These are phyloP conservation scores for Maudiozyma saulgeensis DNA, from an alignment of 805 yeast genomes.

Conservation along the genomic window DNA sequence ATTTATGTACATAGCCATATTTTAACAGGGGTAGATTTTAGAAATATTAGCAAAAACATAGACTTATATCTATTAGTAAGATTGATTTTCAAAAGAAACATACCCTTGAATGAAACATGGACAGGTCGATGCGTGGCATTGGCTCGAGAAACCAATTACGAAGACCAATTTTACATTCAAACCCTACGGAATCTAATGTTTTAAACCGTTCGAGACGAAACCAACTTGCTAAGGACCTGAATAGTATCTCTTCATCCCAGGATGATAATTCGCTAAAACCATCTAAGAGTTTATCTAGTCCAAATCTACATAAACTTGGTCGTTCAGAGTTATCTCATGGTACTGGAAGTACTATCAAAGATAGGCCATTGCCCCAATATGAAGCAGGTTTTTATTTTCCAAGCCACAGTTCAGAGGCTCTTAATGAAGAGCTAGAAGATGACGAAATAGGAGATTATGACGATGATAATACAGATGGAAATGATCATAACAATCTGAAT, in stretches of 20 bases:
- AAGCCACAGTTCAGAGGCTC: neutral
- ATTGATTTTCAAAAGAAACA: no score
- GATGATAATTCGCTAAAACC: neutral
- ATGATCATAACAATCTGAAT: neutral
- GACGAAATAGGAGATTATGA: neutral
- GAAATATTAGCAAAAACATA: no score
- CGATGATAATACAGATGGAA: neutral
- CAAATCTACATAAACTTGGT: conserved; percentile 6
- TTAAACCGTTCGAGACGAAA: neutral
- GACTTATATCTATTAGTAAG: no score
- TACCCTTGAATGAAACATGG: neutral
- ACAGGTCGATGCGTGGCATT: neutral
- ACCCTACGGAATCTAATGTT: conserved; percentile 2
- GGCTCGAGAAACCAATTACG: neutral
- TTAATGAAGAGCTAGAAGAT: neutral
- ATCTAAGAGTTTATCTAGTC: conserved; percentile 3
- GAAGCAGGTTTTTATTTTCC: conserved; percentile 1
- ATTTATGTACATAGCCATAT: no score
- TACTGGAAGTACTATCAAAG: conserved; percentile 3
- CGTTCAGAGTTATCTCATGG: conserved; percentile 9
- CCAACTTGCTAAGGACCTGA: neutral
- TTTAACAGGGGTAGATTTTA: no score
- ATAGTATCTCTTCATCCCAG: neutral
- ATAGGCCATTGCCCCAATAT: conserved; percentile 4
- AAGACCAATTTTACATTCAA: conserved; percentile 1